A percentile compares a stretch with the other conserved stretches of the same genome.
Conservation (phyloP, 2,329 filamentous ascomycete species). For the Pleurostoma richardsiae region DNA sequence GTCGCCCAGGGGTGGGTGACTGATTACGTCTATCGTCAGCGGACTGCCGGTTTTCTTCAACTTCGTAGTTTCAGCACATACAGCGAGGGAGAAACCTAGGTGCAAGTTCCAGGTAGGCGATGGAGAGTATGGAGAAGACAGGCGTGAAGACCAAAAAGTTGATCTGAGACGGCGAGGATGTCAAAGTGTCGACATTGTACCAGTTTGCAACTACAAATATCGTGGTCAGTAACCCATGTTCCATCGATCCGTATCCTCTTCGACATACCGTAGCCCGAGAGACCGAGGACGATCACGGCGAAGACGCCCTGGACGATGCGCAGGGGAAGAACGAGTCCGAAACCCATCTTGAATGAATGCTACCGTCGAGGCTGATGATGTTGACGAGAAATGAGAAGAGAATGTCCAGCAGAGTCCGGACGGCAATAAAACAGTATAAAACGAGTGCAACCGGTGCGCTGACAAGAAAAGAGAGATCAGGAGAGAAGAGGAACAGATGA, state of each 20-base stretch:
- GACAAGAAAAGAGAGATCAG: conserved; percentile 14
- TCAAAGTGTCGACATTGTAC: conserved; percentile 51
- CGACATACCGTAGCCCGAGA: conserved; percentile 44
- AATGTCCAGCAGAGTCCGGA: not conserved
- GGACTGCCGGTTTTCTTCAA: not conserved
- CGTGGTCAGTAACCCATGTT: too few relatives aligned
- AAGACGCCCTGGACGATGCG: conserved; percentile 40
- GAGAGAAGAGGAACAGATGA: conserved; percentile 12
- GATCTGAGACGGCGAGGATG: conserved; percentile 48
- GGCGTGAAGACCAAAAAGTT: conserved; percentile 54
- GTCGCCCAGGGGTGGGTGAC: conserved; percentile 43
- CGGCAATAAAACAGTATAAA: not conserved
- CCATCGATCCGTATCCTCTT: not conserved
- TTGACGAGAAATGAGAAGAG: conserved; percentile 11
- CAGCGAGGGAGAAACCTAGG: conserved; percentile 38
- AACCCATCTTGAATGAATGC: conserved; percentile 27
- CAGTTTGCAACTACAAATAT: conserved; percentile 48
- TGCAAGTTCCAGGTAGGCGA: conserved; percentile 46
- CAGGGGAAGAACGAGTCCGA: conserved; percentile 33
- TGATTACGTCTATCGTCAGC: conserved; percentile 10
- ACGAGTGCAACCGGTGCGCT: conserved; percentile 17
- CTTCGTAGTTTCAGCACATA: conserved; percentile 17
- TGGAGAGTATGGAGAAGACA: conserved; percentile 47
- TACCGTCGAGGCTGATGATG: conserved; percentile 9
- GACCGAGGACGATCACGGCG: conserved; percentile 37